These are phyloP conservation scores for Trichopus zeylanicus DNA, from an alignment of 116 monocot species.

Conservation along the genomic window DNA sequence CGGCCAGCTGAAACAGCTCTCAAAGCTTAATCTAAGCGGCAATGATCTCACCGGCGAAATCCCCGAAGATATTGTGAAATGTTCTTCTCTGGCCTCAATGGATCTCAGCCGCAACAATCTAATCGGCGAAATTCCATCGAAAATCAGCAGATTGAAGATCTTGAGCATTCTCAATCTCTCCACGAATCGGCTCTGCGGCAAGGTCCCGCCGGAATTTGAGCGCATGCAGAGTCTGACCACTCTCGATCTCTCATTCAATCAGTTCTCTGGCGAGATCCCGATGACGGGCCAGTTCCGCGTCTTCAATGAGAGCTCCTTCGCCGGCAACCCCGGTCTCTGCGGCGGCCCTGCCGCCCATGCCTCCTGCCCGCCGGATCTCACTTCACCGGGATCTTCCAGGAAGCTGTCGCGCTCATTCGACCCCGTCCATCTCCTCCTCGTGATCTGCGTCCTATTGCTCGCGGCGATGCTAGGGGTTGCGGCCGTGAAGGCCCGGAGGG, in stretches of 20 bases:
- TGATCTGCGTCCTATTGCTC: conserved; percentile 1
- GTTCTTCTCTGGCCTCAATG: conserved; percentile 40
- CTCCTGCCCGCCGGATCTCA: conserved; percentile 9
- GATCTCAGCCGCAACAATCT: conserved; percentile 69
- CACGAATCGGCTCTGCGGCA: conserved; percentile 42
- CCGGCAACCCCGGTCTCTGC: conserved; percentile 70
- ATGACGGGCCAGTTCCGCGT: conserved; percentile 65
- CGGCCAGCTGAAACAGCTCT: conserved; percentile 43
- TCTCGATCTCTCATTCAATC: conserved; percentile 83
- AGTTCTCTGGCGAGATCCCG: conserved; percentile 54
- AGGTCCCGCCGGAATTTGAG: conserved; percentile 47
- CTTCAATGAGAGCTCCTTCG: conserved; percentile 73
- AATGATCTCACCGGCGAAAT: conserved; percentile 52
- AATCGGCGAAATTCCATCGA: conserved; percentile 41
- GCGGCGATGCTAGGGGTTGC: conserved; percentile 1
- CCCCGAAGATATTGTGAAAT: conserved; percentile 31
- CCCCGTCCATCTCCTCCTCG: conserved; percentile 9
- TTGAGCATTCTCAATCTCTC: conserved; percentile 78
- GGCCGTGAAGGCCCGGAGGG: conserved; percentile 9
- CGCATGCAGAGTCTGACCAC: conserved; percentile 68
- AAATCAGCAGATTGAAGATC: conserved; percentile 27
- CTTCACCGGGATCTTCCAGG: neutral
- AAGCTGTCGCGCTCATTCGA: neutral
- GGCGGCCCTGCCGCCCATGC: conserved; percentile 12
- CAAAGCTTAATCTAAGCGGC: conserved; percentile 62